Percentiles rank a stretch among this genome's conserved stretches.
These are phyloP conservation scores for Saitoella complicata DNA, from an alignment of 805 yeast genomes.

Conservation along the genomic window DNA sequence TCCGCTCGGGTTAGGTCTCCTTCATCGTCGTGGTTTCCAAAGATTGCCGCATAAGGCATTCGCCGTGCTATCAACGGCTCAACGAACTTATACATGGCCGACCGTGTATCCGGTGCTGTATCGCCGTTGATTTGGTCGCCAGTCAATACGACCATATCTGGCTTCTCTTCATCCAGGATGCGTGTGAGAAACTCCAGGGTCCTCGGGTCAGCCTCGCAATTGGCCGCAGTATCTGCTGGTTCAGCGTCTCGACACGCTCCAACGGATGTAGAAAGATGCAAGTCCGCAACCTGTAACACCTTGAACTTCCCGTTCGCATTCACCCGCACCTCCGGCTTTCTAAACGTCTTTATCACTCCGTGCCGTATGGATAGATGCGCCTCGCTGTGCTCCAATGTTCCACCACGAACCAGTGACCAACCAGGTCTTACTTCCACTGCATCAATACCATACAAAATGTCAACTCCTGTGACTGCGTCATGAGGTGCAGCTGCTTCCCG, in stretches of 20 bases:
- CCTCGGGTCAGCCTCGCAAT: constrained; percentile 65
- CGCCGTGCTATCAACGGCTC: constrained; percentile 47
- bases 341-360: constrained; percentile 9
- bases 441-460: constrained; percentile 55
- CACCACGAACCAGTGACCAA: constrained; percentile 34
- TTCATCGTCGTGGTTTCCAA: constrained; percentile 94
- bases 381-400: constrained; percentile 11
- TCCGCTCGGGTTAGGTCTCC: constrained; percentile 47
- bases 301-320: constrained; percentile 40
- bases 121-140: constrained; percentile 89
- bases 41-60: constrained; percentile 70
- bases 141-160: constrained; percentile 71
- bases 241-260: constrained; percentile 59
- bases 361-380: constrained; percentile 19
- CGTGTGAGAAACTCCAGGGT: constrained; percentile 45
- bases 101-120: constrained; percentile 60
- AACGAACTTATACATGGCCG: constrained; percentile 63
- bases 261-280: constrained; percentile 73
- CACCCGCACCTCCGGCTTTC: constrained; percentile 23
- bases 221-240: constrained; percentile 17
- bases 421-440: constrained; percentile 62
- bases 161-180: constrained; percentile 58
- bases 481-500: not conserved
- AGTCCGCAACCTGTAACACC: constrained; percentile 69
- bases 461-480: constrained; percentile 38